Evolutionary conservation across 176 grass and related monocot species (phyloP).

Genomic region (Triticum turgidum): DNA sequence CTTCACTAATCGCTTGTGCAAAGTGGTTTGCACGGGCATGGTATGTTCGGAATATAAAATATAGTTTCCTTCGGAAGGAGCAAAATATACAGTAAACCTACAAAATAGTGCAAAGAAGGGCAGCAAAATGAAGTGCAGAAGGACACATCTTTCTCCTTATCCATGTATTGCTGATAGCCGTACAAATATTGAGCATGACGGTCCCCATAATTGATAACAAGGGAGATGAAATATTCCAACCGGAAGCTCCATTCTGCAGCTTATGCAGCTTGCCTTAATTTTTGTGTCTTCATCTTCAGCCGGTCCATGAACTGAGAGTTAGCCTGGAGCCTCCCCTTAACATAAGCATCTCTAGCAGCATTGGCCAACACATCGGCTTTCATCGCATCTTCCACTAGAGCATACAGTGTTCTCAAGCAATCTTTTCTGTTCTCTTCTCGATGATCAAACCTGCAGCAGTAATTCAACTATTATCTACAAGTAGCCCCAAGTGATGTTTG

Average conservation of each 20-base stretch:
- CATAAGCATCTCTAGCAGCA: slow-evolving; percentile 61
- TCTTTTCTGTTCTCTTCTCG: slow-evolving; percentile 97
- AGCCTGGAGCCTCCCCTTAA: slow-evolving; percentile 66
- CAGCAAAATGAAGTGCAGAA: slow-evolving; percentile 6
- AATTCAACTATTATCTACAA: slow-evolving; percentile 27
- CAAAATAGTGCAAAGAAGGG: not conserved
- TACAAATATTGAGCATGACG: slow-evolving; percentile 2
- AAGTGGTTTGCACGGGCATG: not conserved
- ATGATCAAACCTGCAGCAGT: slow-evolving; percentile 63
- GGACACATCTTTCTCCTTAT: not conserved
- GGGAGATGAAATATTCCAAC: not conserved
- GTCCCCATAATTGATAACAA: not conserved
- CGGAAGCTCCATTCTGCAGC: not conserved
- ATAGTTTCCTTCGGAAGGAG: not conserved
- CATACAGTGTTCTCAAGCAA: slow-evolving; percentile 84
- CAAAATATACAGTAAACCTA: not conserved
- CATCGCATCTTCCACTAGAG: slow-evolving; percentile 65
- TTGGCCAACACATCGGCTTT: slow-evolving; percentile 72
- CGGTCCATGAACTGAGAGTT: slow-evolving; percentile 86
- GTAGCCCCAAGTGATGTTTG: not conserved
- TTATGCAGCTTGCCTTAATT: slow-evolving; percentile 53
- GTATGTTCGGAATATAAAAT: not conserved
- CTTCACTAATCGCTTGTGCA: not conserved
- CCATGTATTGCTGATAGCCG: not conserved
- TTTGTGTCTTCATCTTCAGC: slow-evolving; percentile 56